These are phyloP conservation scores for Cordyceps cicadae DNA, from an alignment of 2,329 filamentous ascomycete species.

Conservation along the genomic window DNA sequence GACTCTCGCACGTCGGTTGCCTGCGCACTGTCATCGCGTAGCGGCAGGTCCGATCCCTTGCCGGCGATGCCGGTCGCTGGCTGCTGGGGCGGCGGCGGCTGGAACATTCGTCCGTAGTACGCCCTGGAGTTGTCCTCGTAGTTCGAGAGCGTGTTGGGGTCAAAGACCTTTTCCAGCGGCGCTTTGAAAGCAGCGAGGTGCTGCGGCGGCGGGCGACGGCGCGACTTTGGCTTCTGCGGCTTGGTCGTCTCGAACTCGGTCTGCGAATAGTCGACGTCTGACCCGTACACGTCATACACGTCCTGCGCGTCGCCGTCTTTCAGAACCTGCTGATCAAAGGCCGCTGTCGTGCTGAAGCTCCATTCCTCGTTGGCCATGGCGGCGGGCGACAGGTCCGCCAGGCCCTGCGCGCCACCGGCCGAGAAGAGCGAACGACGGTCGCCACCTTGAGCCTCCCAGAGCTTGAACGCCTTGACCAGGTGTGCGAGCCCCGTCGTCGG, in stretches of 20 bases:
- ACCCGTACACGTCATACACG: conserved; percentile 53
- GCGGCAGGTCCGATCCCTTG: conserved; percentile 46
- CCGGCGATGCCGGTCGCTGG: neutral
- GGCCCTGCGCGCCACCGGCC: conserved; percentile 48
- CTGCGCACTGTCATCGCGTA: conserved; percentile 46
- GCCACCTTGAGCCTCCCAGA: conserved; percentile 69
- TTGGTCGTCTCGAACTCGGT: conserved; percentile 40
- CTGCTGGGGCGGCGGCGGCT: conserved; percentile 28
- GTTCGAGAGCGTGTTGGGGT: conserved; percentile 55
- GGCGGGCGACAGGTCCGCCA: conserved; percentile 35
- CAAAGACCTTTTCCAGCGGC: conserved; percentile 57
- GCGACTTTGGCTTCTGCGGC: conserved; percentile 42
- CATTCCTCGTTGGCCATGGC: conserved; percentile 50
- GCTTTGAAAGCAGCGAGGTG: conserved; percentile 48
- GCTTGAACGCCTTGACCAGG: conserved; percentile 62
- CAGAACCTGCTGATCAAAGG: conserved; percentile 53
- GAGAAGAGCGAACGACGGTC: conserved; percentile 58
- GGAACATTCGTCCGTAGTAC: conserved; percentile 44
- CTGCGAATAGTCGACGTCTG: conserved; percentile 44
- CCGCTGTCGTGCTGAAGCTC: conserved; percentile 59
- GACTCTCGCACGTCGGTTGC: conserved; percentile 49
- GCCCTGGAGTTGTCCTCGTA: conserved; percentile 56
- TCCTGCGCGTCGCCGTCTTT: conserved; percentile 47
- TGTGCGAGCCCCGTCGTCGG: conserved; percentile 56
- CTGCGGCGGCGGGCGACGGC: conserved; percentile 50